Evolutionary conservation across 805 yeast genomes (phyloP), one percentile per base, ranked within the genome.

Genomic region (Pichia phayaonensis): DNA sequence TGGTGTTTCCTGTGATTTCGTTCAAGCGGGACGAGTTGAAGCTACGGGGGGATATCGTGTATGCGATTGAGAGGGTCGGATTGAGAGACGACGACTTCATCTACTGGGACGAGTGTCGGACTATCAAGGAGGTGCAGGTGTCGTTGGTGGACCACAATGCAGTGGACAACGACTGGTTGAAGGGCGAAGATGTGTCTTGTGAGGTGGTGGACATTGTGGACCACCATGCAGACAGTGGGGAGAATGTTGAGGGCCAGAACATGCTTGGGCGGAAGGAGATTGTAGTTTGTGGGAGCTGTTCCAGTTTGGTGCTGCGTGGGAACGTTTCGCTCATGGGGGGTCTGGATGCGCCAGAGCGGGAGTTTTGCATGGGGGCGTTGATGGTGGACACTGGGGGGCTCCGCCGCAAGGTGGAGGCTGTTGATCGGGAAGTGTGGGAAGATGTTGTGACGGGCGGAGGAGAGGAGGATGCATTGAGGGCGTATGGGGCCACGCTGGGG

Each of bases 111-210:
- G 97, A 90, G 58, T 65, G 86, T 40, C 55, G 60, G n/a, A 18
- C 38, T 16, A 31, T 61, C 27, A 56, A 46, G 15, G 51, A 42
- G 16, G 26, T 26, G 39, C n/a, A 6, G 4, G 48, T 10, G 16
- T 66, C 2, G 47, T 68, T 92, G 39, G 97, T 94, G 2, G 99
- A 92, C 62, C 96, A 89, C 66, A 90, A 92, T 60, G 44, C 22
- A 3, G 16, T 40, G 1, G 53, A 50, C 23, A 40, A 45, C n/a
- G 45, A 22, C 8, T 15, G 20, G 13, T 15, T 39, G 22, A 27
- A 40, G 12, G 48, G 61, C 4, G 34, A 15, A 13, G 48, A 61
- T 3, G 52, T 56, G 10, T 46, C 65, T 7, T 61, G 51, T 8
- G 58, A 64, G 6, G 80, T 85, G 0, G 65, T 66, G 1, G 83